Evolutionary conservation across 177 flowering plant genomes (phyloP).

Genomic region (Vitis hybrid): DNA sequence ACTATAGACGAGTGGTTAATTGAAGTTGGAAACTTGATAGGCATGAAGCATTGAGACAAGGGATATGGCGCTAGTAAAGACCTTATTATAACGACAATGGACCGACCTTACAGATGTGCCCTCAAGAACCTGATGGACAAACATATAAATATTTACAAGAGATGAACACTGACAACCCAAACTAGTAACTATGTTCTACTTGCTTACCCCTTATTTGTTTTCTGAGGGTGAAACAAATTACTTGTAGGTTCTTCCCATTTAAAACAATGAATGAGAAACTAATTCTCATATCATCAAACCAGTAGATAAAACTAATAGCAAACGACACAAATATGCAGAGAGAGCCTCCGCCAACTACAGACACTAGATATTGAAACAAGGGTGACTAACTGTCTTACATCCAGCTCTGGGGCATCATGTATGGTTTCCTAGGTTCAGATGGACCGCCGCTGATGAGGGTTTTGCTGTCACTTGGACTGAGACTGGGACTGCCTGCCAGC

Average conservation of each 20-base stretch:
- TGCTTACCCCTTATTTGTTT: constrained; percentile 7
- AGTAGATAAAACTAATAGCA: constrained; percentile 6
- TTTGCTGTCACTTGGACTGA: constrained; percentile 21
- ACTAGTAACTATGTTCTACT: constrained; percentile 14
- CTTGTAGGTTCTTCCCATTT: constrained; percentile 10
- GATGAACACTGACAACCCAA: constrained; percentile 8
- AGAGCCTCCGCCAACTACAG: not conserved
- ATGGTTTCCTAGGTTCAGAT: constrained; percentile 21
- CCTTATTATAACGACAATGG: constrained; percentile 21
- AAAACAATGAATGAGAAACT: constrained; percentile 12
- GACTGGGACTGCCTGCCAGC: constrained; percentile 31
- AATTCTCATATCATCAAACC: not conserved
- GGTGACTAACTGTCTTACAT: constrained; percentile 18
- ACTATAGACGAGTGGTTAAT: no score
- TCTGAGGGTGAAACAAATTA: not conserved
- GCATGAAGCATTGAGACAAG: not conserved
- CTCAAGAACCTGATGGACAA: constrained; percentile 17
- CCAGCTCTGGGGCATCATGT: constrained; percentile 31
- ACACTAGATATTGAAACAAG: constrained; percentile 3
- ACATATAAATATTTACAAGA: constrained; percentile 29
- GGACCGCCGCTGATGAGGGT: constrained; percentile 8
- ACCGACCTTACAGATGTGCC: constrained; percentile 17
- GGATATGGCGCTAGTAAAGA: constrained; percentile 1
- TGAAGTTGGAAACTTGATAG: no score
- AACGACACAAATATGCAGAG: constrained; percentile 11